Conservation (phyloP, 23 red algal genomes). For the Cyanidiococcus yangmingshanensis region DNA sequence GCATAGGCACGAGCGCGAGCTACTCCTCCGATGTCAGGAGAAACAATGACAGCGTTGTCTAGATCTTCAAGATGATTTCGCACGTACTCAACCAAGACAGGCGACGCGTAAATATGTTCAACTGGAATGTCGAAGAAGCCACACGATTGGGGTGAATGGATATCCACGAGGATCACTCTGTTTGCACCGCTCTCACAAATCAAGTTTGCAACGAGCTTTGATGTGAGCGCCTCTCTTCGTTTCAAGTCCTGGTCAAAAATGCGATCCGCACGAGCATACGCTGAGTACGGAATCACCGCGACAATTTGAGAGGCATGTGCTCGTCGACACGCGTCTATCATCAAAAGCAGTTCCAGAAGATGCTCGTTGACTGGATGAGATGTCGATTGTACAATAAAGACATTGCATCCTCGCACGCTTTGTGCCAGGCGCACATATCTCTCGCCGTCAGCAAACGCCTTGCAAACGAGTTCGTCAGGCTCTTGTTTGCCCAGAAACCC, state of each 20-base stretch:
- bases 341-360: slow-evolving; percentile 80
- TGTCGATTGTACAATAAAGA: slow-evolving; percentile 94
- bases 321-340: slow-evolving; percentile 94
- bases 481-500: slow-evolving; percentile 63
- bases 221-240: slow-evolving; percentile 78
- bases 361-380: slow-evolving; percentile 58
- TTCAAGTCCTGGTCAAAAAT: slow-evolving; percentile 81
- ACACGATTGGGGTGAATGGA: slow-evolving; percentile 99
- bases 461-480: slow-evolving; percentile 49
- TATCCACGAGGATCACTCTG: slow-evolving; percentile 86
- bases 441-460: slow-evolving; percentile 89
- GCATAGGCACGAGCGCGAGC: slow-evolving; percentile 91
- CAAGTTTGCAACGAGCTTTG: slow-evolving; percentile 93
- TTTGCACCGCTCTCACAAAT: slow-evolving; percentile 70
- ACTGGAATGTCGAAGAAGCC: slow-evolving; percentile 99
- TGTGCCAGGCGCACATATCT: slow-evolving; percentile 86
- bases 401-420: slow-evolving; percentile 88
- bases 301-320: slow-evolving; percentile 86
- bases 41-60: slow-evolving; percentile 73
- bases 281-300: slow-evolving; percentile 83
- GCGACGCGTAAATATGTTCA: slow-evolving; percentile 82
- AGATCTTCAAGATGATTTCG: slow-evolving; percentile 23
- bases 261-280: slow-evolving; percentile 86
- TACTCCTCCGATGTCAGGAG: slow-evolving; percentile 91
- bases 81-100: slow-evolving; percentile 66